Base-by-base conservation (phyloP, 2,329 filamentous ascomycete genomes). In the Trichophyton mentagrophytes region DNA sequence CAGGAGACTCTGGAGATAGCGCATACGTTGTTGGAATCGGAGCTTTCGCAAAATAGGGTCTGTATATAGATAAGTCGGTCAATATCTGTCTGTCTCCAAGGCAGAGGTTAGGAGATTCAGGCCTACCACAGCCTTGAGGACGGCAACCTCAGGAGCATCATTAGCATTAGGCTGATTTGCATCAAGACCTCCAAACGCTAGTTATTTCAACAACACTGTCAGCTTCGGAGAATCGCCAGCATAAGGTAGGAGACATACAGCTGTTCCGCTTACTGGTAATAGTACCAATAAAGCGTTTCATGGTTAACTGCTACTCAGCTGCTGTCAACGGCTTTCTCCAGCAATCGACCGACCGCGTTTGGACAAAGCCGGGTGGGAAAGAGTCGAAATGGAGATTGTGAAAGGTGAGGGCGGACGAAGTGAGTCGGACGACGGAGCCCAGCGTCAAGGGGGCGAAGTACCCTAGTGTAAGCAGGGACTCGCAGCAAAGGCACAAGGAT, bases 261-360 rank as follows among this genome's bases (percentile, higher is more conserved):
- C 22, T 51, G 20, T 51, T 55, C 27, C 51, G 51, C 51, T 27
- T 51, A 15, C 46, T 55, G 51, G 51, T 33, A 27, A 55, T 55
- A 6, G 51, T 55, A 15, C 51, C 51, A 27, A 55, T 55, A n/a
- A 55, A 55, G 13, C 51, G 51, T 27, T 55, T 55, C 51, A 55
- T 55, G 15, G 47, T 33, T 20, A 47, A 47, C 17, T 7, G 17
- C 44, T 47, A 3, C 9, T 38, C 33, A 38, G 33, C 33, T 38
- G 3, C 11, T 51, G 20, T 51, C 46, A 15, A 15, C 20, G 9
- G 11, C 46, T 17, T 44, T 44, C 40, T 44, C 40, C 15, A 44
- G 40, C 40, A n/a, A 44, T 15, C 20, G 22, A 27, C 46, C 46
- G 20, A 11, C 46, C 22, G 11, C 6, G 46, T 27, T 20, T 51